A percentile compares a stretch with the other conserved stretches of the same genome.
phyloP scores from a whole-genome alignment of 805 yeast species.

The Schwanniomyces yamadae region DNA sequence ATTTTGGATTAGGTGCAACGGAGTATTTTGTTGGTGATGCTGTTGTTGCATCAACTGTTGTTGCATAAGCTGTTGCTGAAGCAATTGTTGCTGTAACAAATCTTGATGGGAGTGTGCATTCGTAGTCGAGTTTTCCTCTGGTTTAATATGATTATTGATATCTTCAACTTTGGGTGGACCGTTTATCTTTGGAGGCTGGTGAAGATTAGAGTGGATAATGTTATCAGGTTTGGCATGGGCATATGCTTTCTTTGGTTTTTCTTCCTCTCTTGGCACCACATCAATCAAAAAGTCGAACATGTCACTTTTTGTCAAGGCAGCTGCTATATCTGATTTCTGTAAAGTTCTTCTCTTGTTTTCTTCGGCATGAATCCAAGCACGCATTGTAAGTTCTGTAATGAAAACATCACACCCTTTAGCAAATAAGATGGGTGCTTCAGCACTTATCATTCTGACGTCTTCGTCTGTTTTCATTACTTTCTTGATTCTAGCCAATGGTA shows the following conservation, averaged over 20 bases:
- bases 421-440: constrained; percentile 96
- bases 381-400: constrained; percentile 94
- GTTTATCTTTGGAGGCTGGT: constrained; percentile 1
- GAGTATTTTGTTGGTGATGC: constrained; percentile 6
- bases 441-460: constrained; percentile 95
- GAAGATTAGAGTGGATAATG: constrained; percentile 6
- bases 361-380: constrained; percentile 99
- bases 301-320: constrained; percentile 90
- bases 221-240: constrained; percentile 20
- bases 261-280: constrained; percentile 90
- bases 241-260: constrained; percentile 48
- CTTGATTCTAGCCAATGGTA: constrained; percentile 94
- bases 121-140: neutral
- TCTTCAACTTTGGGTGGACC: constrained; percentile 2
- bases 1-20: constrained; percentile 2
- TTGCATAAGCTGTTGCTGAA: constrained; percentile 14
- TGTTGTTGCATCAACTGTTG: constrained; percentile 8
- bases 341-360: constrained; percentile 92
- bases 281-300: constrained; percentile 98
- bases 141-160: constrained; percentile 6
- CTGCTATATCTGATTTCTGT: constrained; percentile 92
- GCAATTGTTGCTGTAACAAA: constrained; percentile 15
- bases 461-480: constrained; percentile 98
- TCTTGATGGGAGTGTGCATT: constrained; percentile 4
- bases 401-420: constrained; percentile 98